Evolutionary conservation across 1,284 basidiomycete species (phyloP), one percentile per base, ranked within the genome.

Genomic region (Malassezia vespertilionis): DNA sequence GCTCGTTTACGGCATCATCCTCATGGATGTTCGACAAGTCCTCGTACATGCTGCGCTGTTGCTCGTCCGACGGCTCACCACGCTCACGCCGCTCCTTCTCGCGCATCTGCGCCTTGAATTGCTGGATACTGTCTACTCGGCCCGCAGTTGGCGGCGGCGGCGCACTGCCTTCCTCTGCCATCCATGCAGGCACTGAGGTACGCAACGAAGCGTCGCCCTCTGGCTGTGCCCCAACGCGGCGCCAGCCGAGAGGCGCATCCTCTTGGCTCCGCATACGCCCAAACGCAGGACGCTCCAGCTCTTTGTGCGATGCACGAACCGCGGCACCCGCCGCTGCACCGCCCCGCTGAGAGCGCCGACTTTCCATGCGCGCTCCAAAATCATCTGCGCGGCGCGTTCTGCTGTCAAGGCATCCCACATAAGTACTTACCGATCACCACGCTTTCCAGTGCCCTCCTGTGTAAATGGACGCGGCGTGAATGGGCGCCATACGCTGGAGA

Each of bases 61-160:
- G 48, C 52, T 31, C 55, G 46, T 11, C 38, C 42, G 10, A 49
- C 51, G 32, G 46, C 53, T 45, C 28, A 46, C 57, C 32, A 38
- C 56, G 45, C 36, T 73, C 56, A 48, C 78, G 81, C 71, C 81
- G 74, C 60, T 84, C 84, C 57, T 81, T 83, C 69, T 85, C 84
- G 65, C 83, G 84, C 76, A 86, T 78, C 50, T 81, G 82, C 66
- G 82, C 84, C 76, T 87, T 89, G 80, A 86, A 89, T 2, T 82
- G 84, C 64, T 89, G 86, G 40, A 89, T 86, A 40, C 82, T 80
- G 69, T 89, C 85, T 21, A 60, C 41, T 12, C 57, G 52, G n/a
- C 54, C 49, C 10, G 41, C 50, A 9, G 27, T 34, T 5, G 40
- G 12, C 9, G 26, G 24, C 27, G 23, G n/a, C 4, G 34, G 24